Evolutionary conservation across 2,329 filamentous ascomycete species (phyloP), one percentile per base, ranked within the genome.

Genomic region (Boeremia lycopersici): DNA sequence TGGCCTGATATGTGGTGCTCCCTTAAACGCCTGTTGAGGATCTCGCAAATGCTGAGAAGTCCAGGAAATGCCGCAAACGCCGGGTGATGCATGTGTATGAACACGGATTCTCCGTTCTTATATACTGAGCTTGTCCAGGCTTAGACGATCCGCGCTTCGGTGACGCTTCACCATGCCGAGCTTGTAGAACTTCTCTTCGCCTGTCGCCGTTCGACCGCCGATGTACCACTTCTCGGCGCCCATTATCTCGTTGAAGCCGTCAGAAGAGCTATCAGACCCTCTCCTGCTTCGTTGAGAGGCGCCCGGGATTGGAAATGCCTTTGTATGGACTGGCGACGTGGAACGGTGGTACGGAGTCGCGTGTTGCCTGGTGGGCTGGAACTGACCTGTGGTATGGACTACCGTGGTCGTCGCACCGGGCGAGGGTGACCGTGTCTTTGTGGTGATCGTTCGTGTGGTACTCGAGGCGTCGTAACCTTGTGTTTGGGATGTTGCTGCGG

Each of bases 101-200:
- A 46, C 35, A 30, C 49, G 39, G 45, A 15, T 36, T 28, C 11
- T 10, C 41, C 15, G 17, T 30, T 13, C 47, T 85, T 78, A 92
- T 76, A 93, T 79, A 69, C 89, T 92, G 73, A 93, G 74, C 50
- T 88, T 83, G 76, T 93, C 89, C 53, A 91, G 75, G 64, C 89
- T 92, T 65, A 92, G 74, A 36, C 89, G 82, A 70, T 92, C 89
- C 49, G 88, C 86, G 72, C 89, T 93, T 68, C 86, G 81, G 53
- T 90, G 86, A 50, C 89, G 79, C 71, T 86, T 84, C 43, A 93
- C 86, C 61, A 93, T 89, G 38, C 89, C 89, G 39, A 93, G 77
- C 77, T 91, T 91, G 74, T 92, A 93, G 77, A 91, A 92, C 67
- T 85, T 84, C 72, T 93, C 89, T 68, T 93, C 89, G n/a, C 89